Evolutionary conservation across 164 flowering plant species (phyloP), one percentile per base, ranked within the genome.

Genomic region (Nymphaea thermarum): DNA sequence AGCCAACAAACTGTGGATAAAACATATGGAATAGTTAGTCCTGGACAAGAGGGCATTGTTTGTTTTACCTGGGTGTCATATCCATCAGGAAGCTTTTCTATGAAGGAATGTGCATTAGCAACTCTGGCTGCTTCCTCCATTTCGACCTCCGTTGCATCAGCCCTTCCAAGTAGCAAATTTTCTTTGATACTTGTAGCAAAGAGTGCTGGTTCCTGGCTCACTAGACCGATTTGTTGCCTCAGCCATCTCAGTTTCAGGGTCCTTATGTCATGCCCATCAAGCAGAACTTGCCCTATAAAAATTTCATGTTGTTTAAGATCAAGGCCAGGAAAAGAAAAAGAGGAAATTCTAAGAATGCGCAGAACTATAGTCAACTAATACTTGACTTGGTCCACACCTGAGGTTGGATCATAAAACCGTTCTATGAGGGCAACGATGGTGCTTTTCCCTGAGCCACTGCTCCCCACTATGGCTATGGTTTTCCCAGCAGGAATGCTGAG

Each of bases 181-280:
- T 94, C 99, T 70, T 79, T 87, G 59, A 94, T 91, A 74, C 87
- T 85, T 72, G 99, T 90, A 4, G 99, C 99, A 72, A 94, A 94
- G 43, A 94, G 75, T 8, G 96, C 95, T 8, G 99, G 99, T 68
- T 94, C 99, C 80, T 94, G 99, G 80, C 99, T 91, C 66, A 94
- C 96, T 8, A 94, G 88, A 44, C 99, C 97, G 59, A 94, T 88
- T 73, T 94, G 97, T 77, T 94, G 89, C 77, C 99, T 86, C 76
- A 94, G 73, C 99, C 99, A 91, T 70, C 86, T 80, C 69, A 94
- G 74, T 76, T 84, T 87, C 71, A 94, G 69, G 51, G 84, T 77
- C 83, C 83, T 91, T 70, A 94, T 85, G 81, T 91, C 93, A 74
- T 86, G 83, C 73, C 99, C 96, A 76, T 94, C 99, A n/a, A 94